Conservation (phyloP, 768 basidiomycete genomes). For the Boletus rex-veris region DNA sequence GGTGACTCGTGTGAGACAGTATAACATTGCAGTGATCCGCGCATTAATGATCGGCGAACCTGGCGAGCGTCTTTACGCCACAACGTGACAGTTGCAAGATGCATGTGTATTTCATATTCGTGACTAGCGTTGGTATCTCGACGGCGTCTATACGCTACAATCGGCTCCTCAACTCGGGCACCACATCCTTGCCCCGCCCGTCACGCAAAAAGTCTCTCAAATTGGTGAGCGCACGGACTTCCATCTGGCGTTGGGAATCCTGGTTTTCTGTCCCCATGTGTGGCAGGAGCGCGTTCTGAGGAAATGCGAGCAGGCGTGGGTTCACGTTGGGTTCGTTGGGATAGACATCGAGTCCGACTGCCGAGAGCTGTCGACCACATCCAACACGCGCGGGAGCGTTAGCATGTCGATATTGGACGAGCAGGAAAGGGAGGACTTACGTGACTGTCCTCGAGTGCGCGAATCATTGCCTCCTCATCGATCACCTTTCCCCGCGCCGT, state of each 20-base stretch:
- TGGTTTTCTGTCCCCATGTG: constrained; percentile 90
- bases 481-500: constrained; percentile 90
- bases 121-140: too few species aligned
- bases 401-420: too few species aligned
- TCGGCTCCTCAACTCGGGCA: constrained; percentile 47
- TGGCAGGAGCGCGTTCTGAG: constrained; percentile 80
- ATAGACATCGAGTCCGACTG: constrained; percentile 80
- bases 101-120: too few species aligned
- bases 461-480: constrained; percentile 83
- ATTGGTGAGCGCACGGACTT: constrained; percentile 78
- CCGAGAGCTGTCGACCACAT: constrained; percentile 23
- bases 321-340: constrained; percentile 82
- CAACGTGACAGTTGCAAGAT: too few species aligned
- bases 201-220: constrained; percentile 63
- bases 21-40: too few species aligned
- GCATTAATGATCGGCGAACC: too few species aligned
- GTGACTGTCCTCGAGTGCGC: constrained; percentile 71
- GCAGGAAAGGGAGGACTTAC: too few species aligned
- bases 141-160: constrained; percentile 3
- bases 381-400: too few species aligned
- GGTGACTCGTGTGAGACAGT: too few species aligned
- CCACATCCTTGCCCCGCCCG: constrained; percentile 64
- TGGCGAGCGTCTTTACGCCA: too few species aligned
- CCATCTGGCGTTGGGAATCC: constrained; percentile 80
- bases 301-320: constrained; percentile 74